Conservation (phyloP, 129 eudicot species). For the Arctium lappa region DNA sequence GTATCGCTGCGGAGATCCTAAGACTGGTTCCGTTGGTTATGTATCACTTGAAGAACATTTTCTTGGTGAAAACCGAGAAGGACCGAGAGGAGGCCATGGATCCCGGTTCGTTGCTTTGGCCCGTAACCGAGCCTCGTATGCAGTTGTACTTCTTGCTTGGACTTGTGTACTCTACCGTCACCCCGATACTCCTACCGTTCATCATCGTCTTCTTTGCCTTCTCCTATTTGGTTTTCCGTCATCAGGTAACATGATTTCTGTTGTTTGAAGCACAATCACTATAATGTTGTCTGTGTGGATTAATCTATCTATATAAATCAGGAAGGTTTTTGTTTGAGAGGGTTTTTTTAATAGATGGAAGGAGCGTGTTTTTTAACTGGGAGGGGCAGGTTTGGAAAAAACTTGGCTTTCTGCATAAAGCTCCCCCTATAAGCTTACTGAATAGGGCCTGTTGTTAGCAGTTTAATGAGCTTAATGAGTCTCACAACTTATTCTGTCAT, state of each 20-base stretch:
- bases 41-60: slow-evolving; percentile 75
- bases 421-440: too few relatives aligned
- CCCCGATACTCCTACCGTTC: slow-evolving; percentile 87
- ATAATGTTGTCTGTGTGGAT: too few relatives aligned
- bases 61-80: slow-evolving; percentile 80
- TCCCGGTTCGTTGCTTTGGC: slow-evolving; percentile 66
- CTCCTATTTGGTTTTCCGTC: slow-evolving; percentile 75
- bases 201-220: slow-evolving; percentile 77
- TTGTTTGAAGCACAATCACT: neutral
- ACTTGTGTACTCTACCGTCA: slow-evolving; percentile 72
- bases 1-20: slow-evolving; percentile 77
- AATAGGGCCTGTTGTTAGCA: too few relatives aligned
- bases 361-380: too few relatives aligned
- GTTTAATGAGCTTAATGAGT: neutral
- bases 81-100: slow-evolving; percentile 92
- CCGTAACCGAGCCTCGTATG: slow-evolving; percentile 75
- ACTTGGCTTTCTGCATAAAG: too few relatives aligned
- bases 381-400: too few relatives aligned
- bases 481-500: neutral
- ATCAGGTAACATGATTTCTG: slow-evolving; percentile 59
- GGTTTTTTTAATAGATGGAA: too few relatives aligned
- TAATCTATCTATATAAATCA: too few relatives aligned
- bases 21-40: slow-evolving; percentile 62
- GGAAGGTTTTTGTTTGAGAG: too few relatives aligned
- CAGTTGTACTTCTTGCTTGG: slow-evolving; percentile 85